Evolutionary conservation across 1,284 basidiomycete genomes (phyloP).

Genomic region (Apiotrichum laibachii): DNA sequence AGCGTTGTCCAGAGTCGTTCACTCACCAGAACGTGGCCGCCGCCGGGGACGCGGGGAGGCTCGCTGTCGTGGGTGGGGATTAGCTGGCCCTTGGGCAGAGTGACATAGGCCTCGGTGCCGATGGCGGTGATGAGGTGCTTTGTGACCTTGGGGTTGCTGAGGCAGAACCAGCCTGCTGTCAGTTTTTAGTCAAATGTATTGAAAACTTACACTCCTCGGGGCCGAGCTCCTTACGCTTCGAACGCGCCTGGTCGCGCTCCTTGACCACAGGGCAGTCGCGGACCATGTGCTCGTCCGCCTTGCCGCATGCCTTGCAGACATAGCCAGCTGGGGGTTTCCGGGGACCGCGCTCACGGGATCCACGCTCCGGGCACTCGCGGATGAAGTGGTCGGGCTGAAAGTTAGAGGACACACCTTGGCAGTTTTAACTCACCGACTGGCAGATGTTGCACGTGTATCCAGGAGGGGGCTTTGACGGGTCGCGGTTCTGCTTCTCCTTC

Average conservation of each 20-base stretch:
- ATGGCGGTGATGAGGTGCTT: slow-evolving; percentile 94
- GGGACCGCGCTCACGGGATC: slow-evolving; percentile 55
- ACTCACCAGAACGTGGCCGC: slow-evolving; percentile 75
- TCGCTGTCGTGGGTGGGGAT: slow-evolving; percentile 61
- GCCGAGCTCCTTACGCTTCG: slow-evolving; percentile 54
- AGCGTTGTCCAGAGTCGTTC: not conserved
- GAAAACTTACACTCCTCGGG: slow-evolving; percentile 57
- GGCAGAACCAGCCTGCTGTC: slow-evolving; percentile 82
- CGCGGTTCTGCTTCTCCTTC: slow-evolving; percentile 9
- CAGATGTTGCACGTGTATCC: slow-evolving; percentile 50
- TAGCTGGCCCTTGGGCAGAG: slow-evolving; percentile 88
- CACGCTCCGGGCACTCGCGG: slow-evolving; percentile 76
- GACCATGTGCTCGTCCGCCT: slow-evolving; percentile 69
- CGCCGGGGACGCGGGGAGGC: slow-evolving; percentile 70
- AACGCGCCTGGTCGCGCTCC: slow-evolving; percentile 51
- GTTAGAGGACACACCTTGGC: slow-evolving; percentile 39
- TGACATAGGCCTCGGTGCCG: slow-evolving; percentile 86
- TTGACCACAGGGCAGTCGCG: slow-evolving; percentile 75
- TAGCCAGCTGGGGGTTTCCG: slow-evolving; percentile 69
- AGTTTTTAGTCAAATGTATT: not conserved
- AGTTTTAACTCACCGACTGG: slow-evolving; percentile 32
- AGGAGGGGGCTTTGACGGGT: slow-evolving; percentile 32
- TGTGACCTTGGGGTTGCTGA: slow-evolving; percentile 82
- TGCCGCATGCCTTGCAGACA: slow-evolving; percentile 81
- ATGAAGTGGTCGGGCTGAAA: slow-evolving; percentile 72